Conservation (phyloP, 768 basidiomycete species). For the Peribolospora kevripleyi region DNA sequence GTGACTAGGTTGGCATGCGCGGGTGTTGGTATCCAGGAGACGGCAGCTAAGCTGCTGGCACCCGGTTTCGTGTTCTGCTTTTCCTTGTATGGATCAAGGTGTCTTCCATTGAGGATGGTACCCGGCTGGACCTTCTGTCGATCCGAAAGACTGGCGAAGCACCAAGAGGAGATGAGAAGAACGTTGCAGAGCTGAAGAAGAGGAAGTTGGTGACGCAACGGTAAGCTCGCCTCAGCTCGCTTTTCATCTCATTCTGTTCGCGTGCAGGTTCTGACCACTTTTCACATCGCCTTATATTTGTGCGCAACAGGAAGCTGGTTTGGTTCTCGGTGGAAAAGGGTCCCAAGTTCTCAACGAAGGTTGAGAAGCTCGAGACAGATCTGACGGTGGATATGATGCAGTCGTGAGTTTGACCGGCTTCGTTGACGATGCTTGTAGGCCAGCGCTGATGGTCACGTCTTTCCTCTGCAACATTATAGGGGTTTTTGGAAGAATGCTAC, state of each 20-base stretch:
- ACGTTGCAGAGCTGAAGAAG: conserved; percentile 64
- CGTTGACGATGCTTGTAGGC: background rate
- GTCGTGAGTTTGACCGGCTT: conserved; percentile 33
- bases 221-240: conserved; percentile 4
- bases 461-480: conserved; percentile 23
- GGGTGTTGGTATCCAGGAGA: background rate
- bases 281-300: background rate
- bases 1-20: conserved; percentile 17
- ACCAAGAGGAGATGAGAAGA: conserved; percentile 49
- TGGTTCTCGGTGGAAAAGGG: conserved; percentile 85
- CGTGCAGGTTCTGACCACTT: background rate
- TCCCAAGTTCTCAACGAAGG: conserved; percentile 61
- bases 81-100: conserved; percentile 24
- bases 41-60: background rate
- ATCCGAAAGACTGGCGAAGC: conserved; percentile 43
- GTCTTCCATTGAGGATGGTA: conserved; percentile 41
- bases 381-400: conserved; percentile 82
- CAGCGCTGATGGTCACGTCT: background rate
- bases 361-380: conserved; percentile 83
- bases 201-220: conserved; percentile 37
- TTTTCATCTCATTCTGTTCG: conserved; percentile 1
- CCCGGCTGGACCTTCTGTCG: conserved; percentile 47
- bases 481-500: conserved; percentile 79
- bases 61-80: too few species aligned
- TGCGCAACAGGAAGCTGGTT: conserved; percentile 51